A percentile compares a stretch with the other conserved stretches of the same genome.
Evolutionary conservation across 225 moss, liverwort and hornwort species (phyloP).

Genomic region (Rhytidiadelphus loreus): DNA sequence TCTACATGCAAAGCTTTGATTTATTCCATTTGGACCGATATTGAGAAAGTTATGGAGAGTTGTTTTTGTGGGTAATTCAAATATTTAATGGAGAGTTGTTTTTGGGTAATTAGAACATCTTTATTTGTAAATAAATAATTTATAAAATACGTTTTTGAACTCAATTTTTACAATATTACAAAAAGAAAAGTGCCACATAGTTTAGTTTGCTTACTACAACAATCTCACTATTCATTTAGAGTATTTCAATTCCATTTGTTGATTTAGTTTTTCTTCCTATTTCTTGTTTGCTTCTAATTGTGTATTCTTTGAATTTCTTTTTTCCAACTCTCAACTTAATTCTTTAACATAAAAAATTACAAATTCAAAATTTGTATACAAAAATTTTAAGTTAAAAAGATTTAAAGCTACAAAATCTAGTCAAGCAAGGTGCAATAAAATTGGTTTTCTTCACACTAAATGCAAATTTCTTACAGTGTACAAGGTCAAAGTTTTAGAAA

Average conservation of each 20-base stretch:
- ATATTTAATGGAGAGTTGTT: neutral
- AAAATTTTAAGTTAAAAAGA: too few relatives aligned
- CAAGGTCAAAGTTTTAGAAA: too few relatives aligned
- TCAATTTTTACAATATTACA: neutral
- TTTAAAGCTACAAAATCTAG: neutral
- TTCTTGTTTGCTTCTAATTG: neutral
- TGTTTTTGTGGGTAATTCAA: accelerated
- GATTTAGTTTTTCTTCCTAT: neutral
- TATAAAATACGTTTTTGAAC: neutral
- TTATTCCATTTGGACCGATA: too few relatives aligned
- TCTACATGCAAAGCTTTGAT: neutral
- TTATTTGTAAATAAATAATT: too few relatives aligned
- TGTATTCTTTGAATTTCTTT: neutral
- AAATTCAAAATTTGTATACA: neutral
- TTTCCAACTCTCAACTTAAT: neutral
- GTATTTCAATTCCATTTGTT: neutral
- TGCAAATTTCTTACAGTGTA: neutral
- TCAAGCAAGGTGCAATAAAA: neutral
- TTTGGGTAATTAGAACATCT: neutral
- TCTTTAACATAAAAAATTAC: neutral
- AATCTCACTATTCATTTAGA: neutral
- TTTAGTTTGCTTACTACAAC: neutral
- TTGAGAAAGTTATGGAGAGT: neutral
- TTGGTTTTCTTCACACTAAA: neutral
- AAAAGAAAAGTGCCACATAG: accelerated